Evolutionary conservation across 208 protist species (phyloP).

Genomic region (Leishmania tarentolae): DNA sequence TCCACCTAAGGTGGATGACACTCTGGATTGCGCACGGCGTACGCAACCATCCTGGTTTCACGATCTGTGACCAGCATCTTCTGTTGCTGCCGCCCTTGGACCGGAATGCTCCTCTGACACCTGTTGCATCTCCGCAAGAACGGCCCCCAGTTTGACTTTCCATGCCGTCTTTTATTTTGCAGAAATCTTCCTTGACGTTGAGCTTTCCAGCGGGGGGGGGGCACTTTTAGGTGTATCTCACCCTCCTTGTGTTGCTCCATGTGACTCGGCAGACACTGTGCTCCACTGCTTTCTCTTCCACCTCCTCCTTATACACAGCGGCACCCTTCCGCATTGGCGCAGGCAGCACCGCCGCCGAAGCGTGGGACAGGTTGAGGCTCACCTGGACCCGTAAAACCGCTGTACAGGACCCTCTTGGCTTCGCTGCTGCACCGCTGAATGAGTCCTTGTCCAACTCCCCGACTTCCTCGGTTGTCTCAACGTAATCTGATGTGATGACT

Average conservation of each 20-base stretch:
- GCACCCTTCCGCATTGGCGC: constrained; percentile 13
- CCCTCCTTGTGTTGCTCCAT: constrained; percentile 12
- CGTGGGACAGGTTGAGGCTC: too few species aligned
- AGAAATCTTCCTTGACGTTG: background rate
- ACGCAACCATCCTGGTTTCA: constrained; percentile 23
- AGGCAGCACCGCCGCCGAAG: background rate
- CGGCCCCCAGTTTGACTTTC: constrained; percentile 11
- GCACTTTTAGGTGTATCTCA: constrained; percentile 6
- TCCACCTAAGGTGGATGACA: constrained; percentile 26
- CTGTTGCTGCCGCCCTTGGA: constrained; percentile 17
- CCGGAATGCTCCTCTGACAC: constrained; percentile 16
- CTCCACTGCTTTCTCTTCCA: constrained; percentile 14
- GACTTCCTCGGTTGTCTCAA: background rate
- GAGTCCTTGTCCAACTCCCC: background rate
- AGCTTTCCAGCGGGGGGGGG: too few species aligned
- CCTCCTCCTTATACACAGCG: constrained; percentile 4
- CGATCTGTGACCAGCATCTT: constrained; percentile 18
- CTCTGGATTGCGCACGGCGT: constrained; percentile 14
- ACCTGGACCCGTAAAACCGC: too few species aligned
- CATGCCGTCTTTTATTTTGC: constrained; percentile 9
- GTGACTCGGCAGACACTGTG: constrained; percentile 3
- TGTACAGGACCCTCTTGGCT: too few species aligned
- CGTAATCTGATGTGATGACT: background rate
- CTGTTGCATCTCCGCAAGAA: constrained; percentile 9
- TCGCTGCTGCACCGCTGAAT: background rate